Base-by-base conservation (phyloP, 2,329 filamentous ascomycete genomes). In the Diaporthe sp. region DNA sequence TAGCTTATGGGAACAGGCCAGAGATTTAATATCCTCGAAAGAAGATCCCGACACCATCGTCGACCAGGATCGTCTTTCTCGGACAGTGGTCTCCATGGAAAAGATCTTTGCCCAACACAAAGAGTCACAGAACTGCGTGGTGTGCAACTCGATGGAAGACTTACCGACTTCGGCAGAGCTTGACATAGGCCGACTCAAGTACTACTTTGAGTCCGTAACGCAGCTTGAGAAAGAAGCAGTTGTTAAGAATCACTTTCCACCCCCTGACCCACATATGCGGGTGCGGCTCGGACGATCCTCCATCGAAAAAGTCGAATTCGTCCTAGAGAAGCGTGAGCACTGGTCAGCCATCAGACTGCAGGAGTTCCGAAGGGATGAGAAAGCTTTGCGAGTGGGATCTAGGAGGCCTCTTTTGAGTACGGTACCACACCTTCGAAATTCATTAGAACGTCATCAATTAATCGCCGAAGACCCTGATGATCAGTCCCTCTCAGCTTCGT, bases 271-370 rank as follows among this genome's bases (percentile, higher is more conserved):
- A 12, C 13, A 4, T 30, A 50, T 2, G 13, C 17, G 8, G 4
- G 1, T 19, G 0, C 22, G 45, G 30, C 30, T 67, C 4, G 12
- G 22, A 17, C n/a, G 12, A 28, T 28, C 30, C 19, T 52, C 45
- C 30, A 67, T 67, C n/a, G 45, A 52, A 13, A 67, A 52, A 52
- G 45, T 67, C 33, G 64, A 67, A 1, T 52, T 67, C 28, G 64
- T 52, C 30, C 30, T 67, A n/a, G 64, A 67, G 64, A 67, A 30
- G 22, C 64, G 30, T 9, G 45, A n/a, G 22, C n/a, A 19, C 4
- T 67, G 64, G 64, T 52, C 64, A 52, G 64, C 22, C 33, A 67
- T 67, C n/a, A 67, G 64, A 30, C 64, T 67, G 30, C 64, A 67
- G n/a, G 64, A 52, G 22, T 67, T 38, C 8, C 45, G 45, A 6